Conservation (phyloP, 345 rosid species). For the Psidium guajava region DNA sequence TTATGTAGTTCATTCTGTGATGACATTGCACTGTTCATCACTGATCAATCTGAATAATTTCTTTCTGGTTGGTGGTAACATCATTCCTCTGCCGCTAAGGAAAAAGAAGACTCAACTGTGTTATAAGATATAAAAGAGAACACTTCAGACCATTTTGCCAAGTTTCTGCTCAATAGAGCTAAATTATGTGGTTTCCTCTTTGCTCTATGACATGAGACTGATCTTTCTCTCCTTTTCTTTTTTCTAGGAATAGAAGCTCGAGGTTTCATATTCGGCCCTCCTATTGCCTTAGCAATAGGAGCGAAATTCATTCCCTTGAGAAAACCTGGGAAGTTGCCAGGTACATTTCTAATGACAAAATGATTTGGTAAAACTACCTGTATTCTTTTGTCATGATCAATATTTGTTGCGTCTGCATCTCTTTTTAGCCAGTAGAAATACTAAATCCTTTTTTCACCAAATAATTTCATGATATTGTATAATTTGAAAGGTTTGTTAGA, state of each 20-base stretch:
- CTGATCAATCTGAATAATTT: not conserved
- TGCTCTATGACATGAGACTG: not conserved
- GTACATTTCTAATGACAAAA: conserved; percentile 18
- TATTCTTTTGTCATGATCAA: not conserved
- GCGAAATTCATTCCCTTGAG: conserved; percentile 95
- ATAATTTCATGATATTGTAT: not conserved
- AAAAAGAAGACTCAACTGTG: not conserved
- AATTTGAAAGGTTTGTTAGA: not conserved
- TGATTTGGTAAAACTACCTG: not conserved
- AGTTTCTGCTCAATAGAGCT: not conserved
- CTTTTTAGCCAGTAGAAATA: not conserved
- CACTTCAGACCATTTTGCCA: not conserved
- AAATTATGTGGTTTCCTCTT: not conserved
- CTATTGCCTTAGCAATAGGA: conserved; percentile 94
- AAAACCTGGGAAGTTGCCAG: conserved; percentile 88
- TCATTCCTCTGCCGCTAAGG: not conserved
- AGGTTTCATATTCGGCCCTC: conserved; percentile 91
- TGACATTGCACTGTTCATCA: not conserved
- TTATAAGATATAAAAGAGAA: not conserved
- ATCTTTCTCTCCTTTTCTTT: not conserved
- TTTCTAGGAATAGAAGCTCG: conserved; percentile 89
- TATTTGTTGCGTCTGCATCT: not conserved
- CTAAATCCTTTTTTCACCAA: not conserved
- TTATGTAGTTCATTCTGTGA: not conserved
- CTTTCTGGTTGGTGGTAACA: not conserved